Conservation (phyloP, 176 grass and related monocot species). For the Elymus sibiricus region DNA sequence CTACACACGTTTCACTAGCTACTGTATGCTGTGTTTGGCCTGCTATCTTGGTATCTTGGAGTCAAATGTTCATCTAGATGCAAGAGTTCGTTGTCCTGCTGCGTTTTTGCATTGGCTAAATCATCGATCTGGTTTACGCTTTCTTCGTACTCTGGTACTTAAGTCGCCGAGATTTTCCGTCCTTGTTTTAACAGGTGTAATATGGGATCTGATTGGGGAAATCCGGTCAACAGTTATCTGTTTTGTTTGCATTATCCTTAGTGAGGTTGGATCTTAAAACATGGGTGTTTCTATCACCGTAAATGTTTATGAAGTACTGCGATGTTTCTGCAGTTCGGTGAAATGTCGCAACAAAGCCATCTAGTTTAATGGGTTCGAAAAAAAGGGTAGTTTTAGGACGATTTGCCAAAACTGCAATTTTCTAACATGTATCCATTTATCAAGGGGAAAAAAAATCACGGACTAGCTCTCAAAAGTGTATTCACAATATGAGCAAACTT, state of each 20-base stretch:
- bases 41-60: background rate
- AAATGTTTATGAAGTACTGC: background rate
- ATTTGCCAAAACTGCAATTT: background rate
- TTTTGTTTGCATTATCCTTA: background rate
- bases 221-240: background rate
- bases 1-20: background rate
- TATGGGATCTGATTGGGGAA: background rate
- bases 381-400: background rate
- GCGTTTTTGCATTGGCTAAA: background rate
- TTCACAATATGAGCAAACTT: background rate
- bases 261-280: background rate
- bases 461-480: background rate
- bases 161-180: background rate
- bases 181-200: background rate
- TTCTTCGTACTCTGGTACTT: background rate
- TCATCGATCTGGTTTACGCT: background rate
- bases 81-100: background rate
- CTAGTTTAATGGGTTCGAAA: background rate
- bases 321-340: background rate
- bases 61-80: background rate
- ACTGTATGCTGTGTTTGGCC: background rate
- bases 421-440: background rate
- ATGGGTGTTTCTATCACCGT: background rate
- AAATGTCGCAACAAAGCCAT: background rate
- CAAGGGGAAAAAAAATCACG: background rate